Conservation (phyloP, 768 basidiomycete genomes). For the Sistotremastrum suecicum region DNA sequence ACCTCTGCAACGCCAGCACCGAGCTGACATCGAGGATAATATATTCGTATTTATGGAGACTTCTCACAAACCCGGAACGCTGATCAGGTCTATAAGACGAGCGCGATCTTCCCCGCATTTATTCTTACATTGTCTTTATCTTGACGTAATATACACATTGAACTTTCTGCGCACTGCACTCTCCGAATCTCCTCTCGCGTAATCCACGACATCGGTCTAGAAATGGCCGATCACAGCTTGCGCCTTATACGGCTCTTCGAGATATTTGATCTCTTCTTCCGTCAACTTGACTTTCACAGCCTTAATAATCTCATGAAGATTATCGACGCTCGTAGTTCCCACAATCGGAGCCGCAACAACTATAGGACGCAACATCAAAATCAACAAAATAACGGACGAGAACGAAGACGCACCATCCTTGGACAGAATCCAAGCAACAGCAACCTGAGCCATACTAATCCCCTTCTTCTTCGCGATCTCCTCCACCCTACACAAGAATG, state of each 20-base stretch:
- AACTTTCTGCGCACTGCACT: too few species aligned
- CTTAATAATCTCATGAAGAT: conserved; percentile 36
- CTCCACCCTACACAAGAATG: conserved; percentile 29
- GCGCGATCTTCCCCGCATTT: too few species aligned
- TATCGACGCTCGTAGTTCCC: conserved; percentile 36
- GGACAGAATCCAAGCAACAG: conserved; percentile 36
- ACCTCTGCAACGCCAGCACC: too few species aligned
- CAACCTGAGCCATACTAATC: conserved; percentile 42
- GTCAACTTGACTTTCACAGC: conserved; percentile 35
- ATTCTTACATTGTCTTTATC: too few species aligned
- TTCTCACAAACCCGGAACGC: too few species aligned
- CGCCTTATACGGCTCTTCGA: conserved; percentile 40
- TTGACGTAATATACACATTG: too few species aligned
- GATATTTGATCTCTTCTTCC: conserved; percentile 39
- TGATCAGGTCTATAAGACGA: too few species aligned
- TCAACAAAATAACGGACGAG: not conserved
- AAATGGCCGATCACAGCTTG: conserved; percentile 32
- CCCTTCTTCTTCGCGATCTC: conserved; percentile 37
- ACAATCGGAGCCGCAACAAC: conserved; percentile 46
- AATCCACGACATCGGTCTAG: not conserved
- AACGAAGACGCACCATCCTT: conserved; percentile 20
- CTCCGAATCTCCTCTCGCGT: too few species aligned
- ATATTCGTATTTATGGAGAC: too few species aligned
- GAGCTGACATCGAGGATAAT: too few species aligned
- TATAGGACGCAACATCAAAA: conserved; percentile 4